phyloP scores from a whole-genome alignment of 352 stramenopile genomes.

The Peronospora destructor region DNA sequence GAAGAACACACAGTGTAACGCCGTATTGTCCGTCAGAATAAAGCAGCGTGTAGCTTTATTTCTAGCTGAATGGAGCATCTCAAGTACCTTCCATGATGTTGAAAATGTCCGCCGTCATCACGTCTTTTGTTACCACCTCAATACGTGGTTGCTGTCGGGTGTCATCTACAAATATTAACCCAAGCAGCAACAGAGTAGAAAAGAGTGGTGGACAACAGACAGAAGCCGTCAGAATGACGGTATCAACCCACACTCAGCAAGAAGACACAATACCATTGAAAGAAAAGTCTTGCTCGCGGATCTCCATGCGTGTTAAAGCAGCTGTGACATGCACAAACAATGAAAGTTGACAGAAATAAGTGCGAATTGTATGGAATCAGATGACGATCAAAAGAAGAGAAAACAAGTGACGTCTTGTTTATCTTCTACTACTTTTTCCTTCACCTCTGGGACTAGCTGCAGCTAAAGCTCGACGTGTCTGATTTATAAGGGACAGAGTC shows the following conservation, averaged over 20 bases:
- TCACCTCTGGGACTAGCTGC: conserved; percentile 24
- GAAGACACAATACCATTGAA: conserved; percentile 36
- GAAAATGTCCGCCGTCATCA: conserved; percentile 45
- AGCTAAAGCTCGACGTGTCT: conserved; percentile 24
- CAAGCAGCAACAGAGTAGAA: conserved; percentile 2
- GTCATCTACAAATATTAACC: conserved; percentile 32
- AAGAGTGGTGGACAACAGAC: neutral
- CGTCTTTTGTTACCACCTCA: conserved; percentile 45
- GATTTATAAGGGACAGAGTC: conserved; percentile 23
- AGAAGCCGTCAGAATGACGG: neutral
- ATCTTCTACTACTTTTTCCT: neutral
- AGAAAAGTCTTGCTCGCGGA: conserved; percentile 59
- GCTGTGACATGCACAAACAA: conserved; percentile 9
- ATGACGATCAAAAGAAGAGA: conserved; percentile 21
- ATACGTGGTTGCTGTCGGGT: conserved; percentile 35
- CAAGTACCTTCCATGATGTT: conserved; percentile 44
- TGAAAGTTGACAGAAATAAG: conserved; percentile 9
- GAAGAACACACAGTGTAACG: conserved; percentile 17
- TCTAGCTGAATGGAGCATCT: conserved; percentile 3
- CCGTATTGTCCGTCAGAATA: conserved; percentile 16
- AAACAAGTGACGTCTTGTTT: neutral
- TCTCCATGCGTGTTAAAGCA: conserved; percentile 40
- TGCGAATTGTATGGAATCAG: conserved; percentile 4
- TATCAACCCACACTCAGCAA: conserved; percentile 12
- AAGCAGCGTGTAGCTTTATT: neutral